Base-by-base conservation (phyloP, 1,284 basidiomycete species). In the Ganoderma leucocontextum region DNA sequence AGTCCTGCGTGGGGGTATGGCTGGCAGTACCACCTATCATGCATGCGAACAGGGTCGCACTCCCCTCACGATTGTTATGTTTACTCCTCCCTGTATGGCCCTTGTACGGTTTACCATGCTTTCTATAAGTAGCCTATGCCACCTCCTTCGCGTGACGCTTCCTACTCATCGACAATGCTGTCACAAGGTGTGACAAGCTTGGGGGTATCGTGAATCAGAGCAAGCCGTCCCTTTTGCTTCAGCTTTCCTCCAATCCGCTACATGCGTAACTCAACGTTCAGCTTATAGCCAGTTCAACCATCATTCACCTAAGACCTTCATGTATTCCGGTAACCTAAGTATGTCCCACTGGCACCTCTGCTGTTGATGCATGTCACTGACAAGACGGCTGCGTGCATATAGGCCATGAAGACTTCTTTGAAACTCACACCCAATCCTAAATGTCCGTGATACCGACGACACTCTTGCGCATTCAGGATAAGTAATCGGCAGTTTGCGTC, bases 31-130 rank as follows among this genome's bases (percentile, higher is more conserved):
- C 68, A 72, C 73, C 72, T 70, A 70, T 64, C 65, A 38, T 72
- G 69, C 71, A 75, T 74, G 72, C 72, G 64, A 67, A 62, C 69
- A 73, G 72, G 68, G 70, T 66, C 64, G 66, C 68, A 63, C 47
- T 29, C 47, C 49, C 66, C 22, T 63, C 66, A 72, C 71, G 70
- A 72, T 72, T 72, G 65, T 68, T 76, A 75, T 74, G 72, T 72
- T 72, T 72, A 69, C 53, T 63, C 71, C 67, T 67, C 66, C 64
- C 66, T 74, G 72, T 75, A 74, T 72, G 72, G 70, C 70, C 70
- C 64, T 72, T 73, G 68, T 72, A 69, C 67, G 72, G 71, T 67
- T 68, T 72, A 68, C 52, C 70, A 71, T 73, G 72, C 72, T 71
- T 57, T 71, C 67, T 67, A 70, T 72, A n/a, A n/a, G n/a, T n/a